These are phyloP conservation scores for Brassica rapa DNA, from an alignment of 345 rosid species.

Conservation along the genomic window DNA sequence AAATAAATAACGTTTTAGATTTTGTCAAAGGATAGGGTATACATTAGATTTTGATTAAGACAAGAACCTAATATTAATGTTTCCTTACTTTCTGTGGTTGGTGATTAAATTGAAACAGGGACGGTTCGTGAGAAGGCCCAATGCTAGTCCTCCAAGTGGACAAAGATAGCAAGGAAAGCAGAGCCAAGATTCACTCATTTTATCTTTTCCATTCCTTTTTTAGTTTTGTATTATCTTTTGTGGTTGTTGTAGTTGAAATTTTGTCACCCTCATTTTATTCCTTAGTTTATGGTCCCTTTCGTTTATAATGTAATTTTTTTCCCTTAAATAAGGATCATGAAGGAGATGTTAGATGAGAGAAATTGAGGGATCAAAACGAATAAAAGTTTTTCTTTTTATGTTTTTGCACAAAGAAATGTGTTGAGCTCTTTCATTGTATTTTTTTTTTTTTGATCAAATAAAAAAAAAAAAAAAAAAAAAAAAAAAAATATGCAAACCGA, in stretches of 20 bases:
- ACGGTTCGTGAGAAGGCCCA: conserved; percentile 46
- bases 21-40: background rate
- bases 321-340: conserved; percentile 15
- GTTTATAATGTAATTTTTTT: conserved; percentile 16
- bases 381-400: background rate
- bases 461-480: no score
- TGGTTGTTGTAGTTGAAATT: background rate
- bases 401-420: background rate
- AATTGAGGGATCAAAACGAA: conserved; percentile 10
- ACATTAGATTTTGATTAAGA: conserved; percentile 26
- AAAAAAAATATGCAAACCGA: no score
- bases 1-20: background rate
- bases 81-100: conserved; percentile 29
- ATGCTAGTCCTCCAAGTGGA: conserved; percentile 34
- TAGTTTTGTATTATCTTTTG: conserved; percentile 9
- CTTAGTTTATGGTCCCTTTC: conserved; percentile 18
- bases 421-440: background rate
- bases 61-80: conserved; percentile 37
- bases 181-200: conserved; percentile 22
- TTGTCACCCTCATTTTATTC: conserved; percentile 25
- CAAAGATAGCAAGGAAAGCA: conserved; percentile 28
- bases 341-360: conserved; percentile 7
- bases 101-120: conserved; percentile 38
- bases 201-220: conserved; percentile 14
- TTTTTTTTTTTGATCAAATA: no score